Conservation (phyloP, 768 basidiomycete species). For the Tylopilus plumbeoviolaceoides region DNA sequence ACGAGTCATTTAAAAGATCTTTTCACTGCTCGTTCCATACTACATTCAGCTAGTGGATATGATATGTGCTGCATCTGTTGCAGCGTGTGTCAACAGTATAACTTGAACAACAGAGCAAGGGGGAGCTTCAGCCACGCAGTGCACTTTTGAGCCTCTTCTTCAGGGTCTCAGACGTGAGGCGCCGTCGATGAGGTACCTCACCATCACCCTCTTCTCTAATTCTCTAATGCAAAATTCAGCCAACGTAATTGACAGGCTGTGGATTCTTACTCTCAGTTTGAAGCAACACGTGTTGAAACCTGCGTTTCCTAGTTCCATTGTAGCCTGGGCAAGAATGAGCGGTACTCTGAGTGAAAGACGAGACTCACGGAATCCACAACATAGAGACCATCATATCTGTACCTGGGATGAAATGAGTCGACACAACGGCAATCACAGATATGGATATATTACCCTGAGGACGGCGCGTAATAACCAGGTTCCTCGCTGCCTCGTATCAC, state of each 20-base stretch:
- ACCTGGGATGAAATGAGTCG: conserved; percentile 19
- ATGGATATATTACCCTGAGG: conserved; percentile 18
- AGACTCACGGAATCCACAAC: conserved; percentile 24
- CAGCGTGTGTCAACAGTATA: no score
- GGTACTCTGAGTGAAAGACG: not conserved
- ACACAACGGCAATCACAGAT: not conserved
- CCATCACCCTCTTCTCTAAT: conserved; percentile 2
- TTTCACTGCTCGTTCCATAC: no score
- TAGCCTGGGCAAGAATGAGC: conserved; percentile 14
- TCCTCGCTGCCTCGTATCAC: conserved; percentile 33
- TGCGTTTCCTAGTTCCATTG: conserved; percentile 13
- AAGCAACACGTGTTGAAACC: conserved; percentile 28
- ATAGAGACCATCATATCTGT: conserved; percentile 33
- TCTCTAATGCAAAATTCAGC: conserved; percentile 16
- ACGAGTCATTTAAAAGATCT: no score
- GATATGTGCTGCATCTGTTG: no score
- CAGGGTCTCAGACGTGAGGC: not conserved
- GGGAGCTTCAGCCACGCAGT: not conserved
- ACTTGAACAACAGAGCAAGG: not conserved
- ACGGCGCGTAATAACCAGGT: conserved; percentile 15
- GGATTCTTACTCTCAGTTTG: conserved; percentile 18
- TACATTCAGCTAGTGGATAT: no score
- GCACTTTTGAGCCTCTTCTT: conserved; percentile 4
- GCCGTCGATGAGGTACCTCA: not conserved
- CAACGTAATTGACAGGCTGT: not conserved